Conservation (phyloP, 2,329 filamentous ascomycete species). For the Fusarium oxysporum region DNA sequence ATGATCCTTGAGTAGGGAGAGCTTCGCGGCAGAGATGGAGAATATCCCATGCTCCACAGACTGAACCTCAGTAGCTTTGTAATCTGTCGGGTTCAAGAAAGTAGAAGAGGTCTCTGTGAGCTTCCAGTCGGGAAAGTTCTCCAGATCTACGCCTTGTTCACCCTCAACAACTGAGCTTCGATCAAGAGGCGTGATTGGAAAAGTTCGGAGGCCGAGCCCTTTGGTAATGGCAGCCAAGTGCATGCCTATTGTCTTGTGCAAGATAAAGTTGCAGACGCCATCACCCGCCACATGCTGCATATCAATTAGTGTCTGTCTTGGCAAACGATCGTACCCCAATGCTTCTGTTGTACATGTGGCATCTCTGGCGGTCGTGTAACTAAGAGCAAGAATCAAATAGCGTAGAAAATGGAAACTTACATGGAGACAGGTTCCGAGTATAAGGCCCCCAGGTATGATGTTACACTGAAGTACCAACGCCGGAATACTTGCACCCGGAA, state of each 20-base stretch:
- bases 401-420: not conserved
- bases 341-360: not conserved
- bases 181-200: slow-evolving; percentile 1
- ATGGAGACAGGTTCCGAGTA: slow-evolving; percentile 14
- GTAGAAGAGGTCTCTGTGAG: not conserved
- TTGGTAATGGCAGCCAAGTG: slow-evolving; percentile 5
- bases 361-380: not conserved
- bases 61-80: not conserved
- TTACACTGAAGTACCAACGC: slow-evolving; percentile 7
- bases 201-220: not conserved
- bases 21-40: not conserved
- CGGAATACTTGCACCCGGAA: not conserved
- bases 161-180: slow-evolving; percentile 2
- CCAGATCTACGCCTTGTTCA: not conserved
- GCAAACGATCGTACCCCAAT: fast-evolving
- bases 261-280: slow-evolving; percentile 13
- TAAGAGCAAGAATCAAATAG: fast-evolving
- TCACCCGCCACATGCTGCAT: slow-evolving; percentile 18
- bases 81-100: slow-evolving; percentile 8
- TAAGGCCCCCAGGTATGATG: slow-evolving; percentile 7
- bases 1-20: not conserved
- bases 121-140: slow-evolving; percentile 7
- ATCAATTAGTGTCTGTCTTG: not conserved
- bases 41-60: slow-evolving; percentile 1
- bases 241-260: slow-evolving; percentile 6